These are phyloP conservation scores for Talaromyces wortmannii DNA, from an alignment of 495 filamentous ascomycete species.

Conservation along the genomic window DNA sequence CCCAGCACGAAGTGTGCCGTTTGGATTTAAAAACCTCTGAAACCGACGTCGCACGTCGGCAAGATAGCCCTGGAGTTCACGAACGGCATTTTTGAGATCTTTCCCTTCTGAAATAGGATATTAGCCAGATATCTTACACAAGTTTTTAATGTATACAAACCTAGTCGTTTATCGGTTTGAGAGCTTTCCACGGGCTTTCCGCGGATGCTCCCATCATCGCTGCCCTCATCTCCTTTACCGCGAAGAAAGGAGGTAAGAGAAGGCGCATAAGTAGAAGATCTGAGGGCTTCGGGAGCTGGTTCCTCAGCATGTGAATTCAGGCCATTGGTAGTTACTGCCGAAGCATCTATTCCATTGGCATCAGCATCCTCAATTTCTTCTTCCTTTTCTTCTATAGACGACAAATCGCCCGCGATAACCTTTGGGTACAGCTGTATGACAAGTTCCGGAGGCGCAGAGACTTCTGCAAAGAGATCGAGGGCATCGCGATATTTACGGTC, in stretches of 20 bases:
- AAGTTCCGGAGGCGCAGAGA: slow-evolving; percentile 80
- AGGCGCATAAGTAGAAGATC: slow-evolving; percentile 24
- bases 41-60: slow-evolving; percentile 76
- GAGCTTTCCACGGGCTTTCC: slow-evolving; percentile 20
- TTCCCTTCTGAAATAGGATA: slow-evolving; percentile 49
- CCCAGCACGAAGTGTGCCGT: slow-evolving; percentile 60
- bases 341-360: slow-evolving; percentile 7
- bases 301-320: slow-evolving; percentile 21
- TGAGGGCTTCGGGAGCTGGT: slow-evolving; percentile 14
- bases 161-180: slow-evolving; percentile 26
- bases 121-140: neutral
- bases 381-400: slow-evolving; percentile 44
- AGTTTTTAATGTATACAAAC: slow-evolving; percentile 12
- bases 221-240: slow-evolving; percentile 27
- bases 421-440: slow-evolving; percentile 82
- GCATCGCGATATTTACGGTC: slow-evolving; percentile 80
- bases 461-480: slow-evolving; percentile 82
- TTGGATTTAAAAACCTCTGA: slow-evolving; percentile 72
- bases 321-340: slow-evolving; percentile 10
- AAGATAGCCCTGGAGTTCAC: slow-evolving; percentile 76
- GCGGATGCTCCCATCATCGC: slow-evolving; percentile 40
- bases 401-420: slow-evolving; percentile 76
- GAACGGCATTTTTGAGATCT: slow-evolving; percentile 72
- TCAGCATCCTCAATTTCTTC: slow-evolving; percentile 40
- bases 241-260: slow-evolving; percentile 56